Percentiles rank a stretch among this genome's conserved stretches.
These are phyloP conservation scores for Nannochloropsis gaditana DNA, from an alignment of 108 stramenopile species.

Conservation along the genomic window DNA sequence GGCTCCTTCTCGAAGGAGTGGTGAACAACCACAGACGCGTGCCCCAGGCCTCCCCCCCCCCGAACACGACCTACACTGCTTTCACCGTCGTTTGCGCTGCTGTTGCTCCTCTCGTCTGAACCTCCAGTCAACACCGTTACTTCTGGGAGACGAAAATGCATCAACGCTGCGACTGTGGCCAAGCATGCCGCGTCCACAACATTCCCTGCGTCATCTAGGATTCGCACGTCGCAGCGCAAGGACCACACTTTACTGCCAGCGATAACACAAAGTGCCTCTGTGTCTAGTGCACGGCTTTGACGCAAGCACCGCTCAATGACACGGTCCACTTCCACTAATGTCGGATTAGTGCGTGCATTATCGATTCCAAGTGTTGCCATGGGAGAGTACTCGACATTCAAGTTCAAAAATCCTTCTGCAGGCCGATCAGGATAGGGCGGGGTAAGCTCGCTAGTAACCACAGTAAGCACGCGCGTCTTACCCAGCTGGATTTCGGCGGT, in stretches of 20 bases:
- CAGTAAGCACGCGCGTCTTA: conserved; percentile 34
- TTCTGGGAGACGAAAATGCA: conserved; percentile 78
- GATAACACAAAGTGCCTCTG: conserved; percentile 76
- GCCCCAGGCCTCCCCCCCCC: conserved; percentile 27
- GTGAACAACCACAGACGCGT: conserved; percentile 43
- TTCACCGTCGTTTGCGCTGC: too few relatives aligned
- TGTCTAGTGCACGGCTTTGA: conserved; percentile 60
- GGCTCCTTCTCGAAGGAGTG: conserved; percentile 77
- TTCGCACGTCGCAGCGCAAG: conserved; percentile 62
- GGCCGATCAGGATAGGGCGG: conserved; percentile 76
- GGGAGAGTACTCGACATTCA: conserved; percentile 73
- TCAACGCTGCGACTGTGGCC: conserved; percentile 78
- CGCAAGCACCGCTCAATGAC: conserved; percentile 39
- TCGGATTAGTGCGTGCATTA: conserved; percentile 55
- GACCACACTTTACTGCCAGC: conserved; percentile 77
- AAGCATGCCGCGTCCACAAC: conserved; percentile 71
- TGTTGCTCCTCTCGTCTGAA: neutral
- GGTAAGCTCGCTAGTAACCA: conserved; percentile 57
- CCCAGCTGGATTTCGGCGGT: conserved; percentile 45
- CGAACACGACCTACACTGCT: neutral
- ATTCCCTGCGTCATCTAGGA: conserved; percentile 78
- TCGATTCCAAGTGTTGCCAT: conserved; percentile 72
- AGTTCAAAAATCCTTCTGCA: conserved; percentile 70
- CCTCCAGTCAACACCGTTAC: conserved; percentile 49
- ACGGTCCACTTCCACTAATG: conserved; percentile 49